Evolutionary conservation across 1,284 basidiomycete species (phyloP), one percentile per base, ranked within the genome.

Genomic region (Ceraceosorus guamensis): DNA sequence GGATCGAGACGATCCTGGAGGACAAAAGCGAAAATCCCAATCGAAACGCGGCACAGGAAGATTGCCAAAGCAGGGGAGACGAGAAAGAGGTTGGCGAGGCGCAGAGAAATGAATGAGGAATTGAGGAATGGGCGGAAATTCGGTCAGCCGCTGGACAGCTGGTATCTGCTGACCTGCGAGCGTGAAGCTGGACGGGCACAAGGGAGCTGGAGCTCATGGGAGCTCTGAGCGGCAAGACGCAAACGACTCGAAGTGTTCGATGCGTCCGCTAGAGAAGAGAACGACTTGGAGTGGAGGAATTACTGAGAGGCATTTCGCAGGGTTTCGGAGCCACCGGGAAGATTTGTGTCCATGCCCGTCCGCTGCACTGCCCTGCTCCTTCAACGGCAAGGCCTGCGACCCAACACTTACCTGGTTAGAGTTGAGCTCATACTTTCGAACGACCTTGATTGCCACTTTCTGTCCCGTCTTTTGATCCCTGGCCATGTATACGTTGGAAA

Each of bases 401-500:
- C 16, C 1, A 41, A 39, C 33, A 55, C 90, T 85, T 78, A 97
- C 93, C 88, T 98, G 93, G 11, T 87, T 87, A 48, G 88, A 84
- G 76, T 89, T 96, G 59, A 97, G 81, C 75, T 98, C 95, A 74
- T 85, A 93, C 78, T 98, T 98, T 72, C 95, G 87, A 52, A 98
- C 95, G 52, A 93, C 88, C 79, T 97, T 97, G 81, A 97, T 89
- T 63, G 95, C 95, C 37, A 95, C 89, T 78, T 88, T 88, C 75
- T 85, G 81, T 16, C 86, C 85, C 14, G 86, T 86, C 53, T 82
- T 79, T 55, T 84, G 79, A 78, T 96, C 88, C 53, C 88, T 71
- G 2, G 91, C 95, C 77, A 90, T 91, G 83, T 95, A 98, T 3
- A 99, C 95, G 74, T 96, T 91, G 10, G 93, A 97, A 77, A 99